Evolutionary conservation across 169 alveolate species (phyloP).

Genomic region (Eimeria tenella): DNA sequence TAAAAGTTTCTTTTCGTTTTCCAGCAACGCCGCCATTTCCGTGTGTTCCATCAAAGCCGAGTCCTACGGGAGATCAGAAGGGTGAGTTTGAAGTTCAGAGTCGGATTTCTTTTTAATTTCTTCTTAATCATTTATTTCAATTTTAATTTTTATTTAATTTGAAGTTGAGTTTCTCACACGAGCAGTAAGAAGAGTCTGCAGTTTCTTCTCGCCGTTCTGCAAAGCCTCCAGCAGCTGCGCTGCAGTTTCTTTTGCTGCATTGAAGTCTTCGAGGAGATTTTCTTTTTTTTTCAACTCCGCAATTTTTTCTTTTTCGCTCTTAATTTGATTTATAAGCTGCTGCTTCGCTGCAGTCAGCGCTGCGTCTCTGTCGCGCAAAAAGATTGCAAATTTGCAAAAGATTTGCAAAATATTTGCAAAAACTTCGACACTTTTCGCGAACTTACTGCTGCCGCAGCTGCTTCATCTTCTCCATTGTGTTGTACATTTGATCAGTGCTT

Average conservation of each 20-base stretch:
- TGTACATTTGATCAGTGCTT: slow-evolving; percentile 18
- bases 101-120: no score
- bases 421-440: no score
- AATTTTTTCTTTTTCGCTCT: not conserved
- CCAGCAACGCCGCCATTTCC: slow-evolving; percentile 13
- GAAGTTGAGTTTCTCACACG: not conserved
- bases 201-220: not conserved
- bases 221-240: not conserved
- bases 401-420: no score
- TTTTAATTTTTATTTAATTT: no score
- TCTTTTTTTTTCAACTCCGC: slow-evolving; percentile 7
- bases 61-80: not conserved
- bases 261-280: not conserved
- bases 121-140: not conserved
- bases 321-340: not conserved
- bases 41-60: slow-evolving; percentile 26
- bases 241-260: slow-evolving; percentile 16
- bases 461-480: slow-evolving; percentile 30
- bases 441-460: slow-evolving; percentile 39
- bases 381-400: no score
- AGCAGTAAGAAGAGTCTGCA: no score
- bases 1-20: not conserved
- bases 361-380: slow-evolving; percentile 21
- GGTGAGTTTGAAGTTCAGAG: no score
- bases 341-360: not conserved